Conservation (phyloP, 2,329 filamentous ascomycete species). For the Domatiomyces catenatus region DNA sequence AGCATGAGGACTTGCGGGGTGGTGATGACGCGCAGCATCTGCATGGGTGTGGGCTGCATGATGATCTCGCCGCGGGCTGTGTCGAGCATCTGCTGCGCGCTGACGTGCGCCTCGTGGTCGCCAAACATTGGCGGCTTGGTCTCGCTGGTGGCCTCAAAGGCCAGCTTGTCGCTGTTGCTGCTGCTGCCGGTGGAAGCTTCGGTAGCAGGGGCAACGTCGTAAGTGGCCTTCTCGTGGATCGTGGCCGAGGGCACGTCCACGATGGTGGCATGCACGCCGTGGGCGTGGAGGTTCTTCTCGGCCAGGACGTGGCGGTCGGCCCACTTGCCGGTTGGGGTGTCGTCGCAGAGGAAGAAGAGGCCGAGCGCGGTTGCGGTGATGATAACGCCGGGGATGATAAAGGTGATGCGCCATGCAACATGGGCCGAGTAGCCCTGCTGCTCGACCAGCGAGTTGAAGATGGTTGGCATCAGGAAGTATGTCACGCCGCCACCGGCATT, state of each 20-base stretch:
- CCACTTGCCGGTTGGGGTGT: constrained; percentile 75
- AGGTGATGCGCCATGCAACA: constrained; percentile 69
- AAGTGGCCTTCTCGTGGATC: constrained; percentile 20
- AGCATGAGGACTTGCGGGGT: constrained; percentile 43
- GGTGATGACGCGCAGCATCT: constrained; percentile 45
- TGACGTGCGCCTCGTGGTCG: constrained; percentile 26
- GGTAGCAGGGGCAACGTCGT: constrained; percentile 15
- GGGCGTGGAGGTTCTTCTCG: constrained; percentile 37
- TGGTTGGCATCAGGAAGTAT: constrained; percentile 84
- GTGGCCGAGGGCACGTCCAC: constrained; percentile 12
- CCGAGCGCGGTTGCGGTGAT: constrained; percentile 50
- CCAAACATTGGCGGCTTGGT: constrained; percentile 15
- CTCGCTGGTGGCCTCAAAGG: constrained; percentile 13
- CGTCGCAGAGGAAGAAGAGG: constrained; percentile 59
- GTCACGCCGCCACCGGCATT: constrained; percentile 83
- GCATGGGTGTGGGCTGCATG: constrained; percentile 45
- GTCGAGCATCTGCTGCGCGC: constrained; percentile 35
- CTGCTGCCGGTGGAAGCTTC: constrained; percentile 14
- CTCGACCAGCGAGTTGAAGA: constrained; percentile 60
- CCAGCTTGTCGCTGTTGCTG: background rate
- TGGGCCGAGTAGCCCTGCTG: constrained; percentile 45
- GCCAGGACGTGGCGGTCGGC: constrained; percentile 49
- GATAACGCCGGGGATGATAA: constrained; percentile 68
- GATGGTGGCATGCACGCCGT: constrained; percentile 23
- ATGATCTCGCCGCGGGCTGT: constrained; percentile 44